phyloP scores from a whole-genome alignment of 352 stramenopile genomes.

The Blastocystis sp. region DNA sequence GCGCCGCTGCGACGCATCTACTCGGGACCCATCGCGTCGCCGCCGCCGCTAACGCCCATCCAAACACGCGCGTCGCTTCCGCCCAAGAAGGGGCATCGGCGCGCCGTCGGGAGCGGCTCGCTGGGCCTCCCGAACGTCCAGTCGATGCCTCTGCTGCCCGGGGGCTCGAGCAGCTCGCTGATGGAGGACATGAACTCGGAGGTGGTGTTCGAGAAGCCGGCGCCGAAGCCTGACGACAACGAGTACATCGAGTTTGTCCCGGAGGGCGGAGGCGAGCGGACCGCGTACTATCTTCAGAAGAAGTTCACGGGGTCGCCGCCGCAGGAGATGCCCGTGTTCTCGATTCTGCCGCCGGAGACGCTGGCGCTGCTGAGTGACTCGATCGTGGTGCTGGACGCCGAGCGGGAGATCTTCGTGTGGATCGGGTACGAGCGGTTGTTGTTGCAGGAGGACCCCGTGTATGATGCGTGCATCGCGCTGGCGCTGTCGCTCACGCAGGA shows the following conservation, averaged over 20 bases:
- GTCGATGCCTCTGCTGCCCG: neutral
- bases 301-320: neutral
- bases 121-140: neutral
- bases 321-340: neutral
- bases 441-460: conserved; percentile 12
- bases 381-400: conserved; percentile 39
- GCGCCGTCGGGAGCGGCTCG: neutral
- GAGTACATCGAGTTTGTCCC: neutral
- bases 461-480: neutral
- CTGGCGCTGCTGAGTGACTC: conserved; percentile 43
- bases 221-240: neutral
- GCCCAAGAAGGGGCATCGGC: neutral
- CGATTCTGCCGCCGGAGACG: conserved; percentile 22
- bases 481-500: neutral
- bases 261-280: neutral
- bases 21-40: neutral
- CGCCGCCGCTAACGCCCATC: neutral
- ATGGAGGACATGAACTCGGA: neutral
- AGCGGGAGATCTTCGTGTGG: conserved; percentile 57
- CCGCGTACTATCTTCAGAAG: neutral
- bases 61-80: neutral
- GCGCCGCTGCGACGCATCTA: neutral
- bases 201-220: neutral
- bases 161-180: neutral
- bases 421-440: neutral